Evolutionary conservation across 768 basidiomycete species (phyloP).

Genomic region (Pilatotrama ljubarskyi): DNA sequence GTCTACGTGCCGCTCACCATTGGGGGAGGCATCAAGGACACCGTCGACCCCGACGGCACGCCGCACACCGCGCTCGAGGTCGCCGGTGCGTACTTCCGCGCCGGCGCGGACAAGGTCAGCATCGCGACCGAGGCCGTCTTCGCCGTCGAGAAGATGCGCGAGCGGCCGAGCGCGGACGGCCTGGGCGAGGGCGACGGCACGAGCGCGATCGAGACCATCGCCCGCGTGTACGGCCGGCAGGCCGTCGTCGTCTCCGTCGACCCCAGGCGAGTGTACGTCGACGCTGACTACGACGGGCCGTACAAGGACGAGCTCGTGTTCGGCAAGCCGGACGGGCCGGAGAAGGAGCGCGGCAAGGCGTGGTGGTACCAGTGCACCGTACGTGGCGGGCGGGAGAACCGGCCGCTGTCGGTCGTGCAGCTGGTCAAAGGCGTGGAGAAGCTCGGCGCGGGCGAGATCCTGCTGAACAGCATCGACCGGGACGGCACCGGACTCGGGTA

Average conservation of each 20-base stretch:
- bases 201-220: constrained; percentile 92
- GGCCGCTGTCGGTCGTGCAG: constrained; percentile 85
- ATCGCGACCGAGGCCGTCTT: constrained; percentile 96
- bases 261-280: constrained; percentile 83
- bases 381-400: constrained; percentile 83
- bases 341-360: constrained; percentile 65
- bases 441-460: constrained; percentile 92
- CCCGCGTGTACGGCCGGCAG: constrained; percentile 86
- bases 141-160: constrained; percentile 82
- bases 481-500: constrained; percentile 88
- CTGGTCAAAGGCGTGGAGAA: constrained; percentile 88
- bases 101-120: constrained; percentile 97
- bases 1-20: constrained; percentile 98
- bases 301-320: constrained; percentile 62
- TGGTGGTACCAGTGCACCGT: constrained; percentile 99
- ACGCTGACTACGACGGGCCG: constrained; percentile 66
- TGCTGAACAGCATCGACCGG: constrained; percentile 94
- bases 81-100: constrained; percentile 93
- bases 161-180: constrained; percentile 32
- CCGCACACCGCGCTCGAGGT: constrained; percentile 86
- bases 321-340: constrained; percentile 43
- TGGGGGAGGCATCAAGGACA: constrained; percentile 97
- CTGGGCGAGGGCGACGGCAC: constrained; percentile 58
- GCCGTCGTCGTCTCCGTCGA: constrained; percentile 98
- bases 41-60: constrained; percentile 93